Evolutionary conservation across 2,329 filamentous ascomycete species (phyloP), one percentile per base, ranked within the genome.

Genomic region (Arthrobotrys sphaeroides): DNA sequence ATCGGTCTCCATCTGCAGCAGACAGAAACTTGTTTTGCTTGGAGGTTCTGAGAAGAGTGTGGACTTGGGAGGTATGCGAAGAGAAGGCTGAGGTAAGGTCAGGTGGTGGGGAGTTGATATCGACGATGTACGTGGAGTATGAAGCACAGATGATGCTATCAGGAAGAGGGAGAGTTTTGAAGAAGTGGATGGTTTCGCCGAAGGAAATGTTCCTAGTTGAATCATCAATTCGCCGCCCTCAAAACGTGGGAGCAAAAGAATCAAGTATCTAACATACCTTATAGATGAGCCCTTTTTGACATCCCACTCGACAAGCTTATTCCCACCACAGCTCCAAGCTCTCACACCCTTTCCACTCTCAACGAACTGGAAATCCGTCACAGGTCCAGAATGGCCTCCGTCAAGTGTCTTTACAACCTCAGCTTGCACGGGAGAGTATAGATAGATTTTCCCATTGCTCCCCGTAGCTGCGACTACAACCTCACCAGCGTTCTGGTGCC

Each of bases 301-400:
- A 80, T 86, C 84, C 85, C 85, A 87, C 77, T 86, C 85, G 20
- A 86, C 83, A 53, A 86, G 82, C 78, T 84, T 86, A 80, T 87
- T 85, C 57, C 83, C 84, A 55, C 85, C 85, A 70, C 86, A 83
- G 82, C 85, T 86, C 85, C 85, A 87, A n/a, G 82, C 85, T 77
- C 84, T 83, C 20, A 81, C 79, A 62, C 78, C 80, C 20, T 82
- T 80, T 5, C 80, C 80, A 31, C 82, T 80, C 43, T 82, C 80
- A 5, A 83, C 84, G 78, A 87, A 87, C 78, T 85, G 85, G 80
- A 87, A 86, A 77, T 85, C 84, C 77, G 81, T 82, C 59, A 86
- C 82, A 31, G 83, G 84, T 70, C 83, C 83, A 13, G 85, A 83
- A 78, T 87, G 85, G 4, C 79, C 84, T 47, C 83, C 84, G 26